phyloP scores from a whole-genome alignment of 148 eudicot species.

The Amaranthus cruentus region DNA sequence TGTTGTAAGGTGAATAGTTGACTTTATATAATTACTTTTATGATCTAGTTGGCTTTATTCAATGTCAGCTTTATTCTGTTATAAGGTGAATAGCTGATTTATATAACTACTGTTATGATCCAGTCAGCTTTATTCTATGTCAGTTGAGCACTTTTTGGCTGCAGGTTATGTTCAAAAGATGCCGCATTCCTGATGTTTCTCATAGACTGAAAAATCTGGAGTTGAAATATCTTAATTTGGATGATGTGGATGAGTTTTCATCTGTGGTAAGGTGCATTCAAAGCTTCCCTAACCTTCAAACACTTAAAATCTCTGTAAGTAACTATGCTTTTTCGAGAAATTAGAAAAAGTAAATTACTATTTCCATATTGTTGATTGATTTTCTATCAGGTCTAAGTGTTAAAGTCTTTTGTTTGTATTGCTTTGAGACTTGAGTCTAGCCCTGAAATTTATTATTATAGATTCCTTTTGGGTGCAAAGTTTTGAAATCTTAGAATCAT shows the following conservation, averaged over 20 bases:
- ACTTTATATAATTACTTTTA: not conserved
- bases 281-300: conserved; percentile 21
- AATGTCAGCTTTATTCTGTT: too few species aligned
- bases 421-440: too few species aligned
- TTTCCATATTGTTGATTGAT: not conserved
- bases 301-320: conserved; percentile 27
- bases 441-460: not conserved
- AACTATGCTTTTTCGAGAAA: not conserved
- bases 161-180: conserved; percentile 21
- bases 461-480: not conserved
- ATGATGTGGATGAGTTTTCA: conserved; percentile 7
- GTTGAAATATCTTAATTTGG: conserved; percentile 4
- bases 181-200: conserved; percentile 6
- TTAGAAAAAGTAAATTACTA: not conserved
- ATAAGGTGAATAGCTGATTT: not conserved
- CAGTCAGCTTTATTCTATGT: not conserved
- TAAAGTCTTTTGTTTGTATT: not conserved
- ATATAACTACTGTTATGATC: not conserved
- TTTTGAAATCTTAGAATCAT: not conserved
- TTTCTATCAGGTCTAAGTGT: not conserved
- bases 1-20: conserved; percentile 20
- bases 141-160: not conserved
- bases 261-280: conserved; percentile 9
- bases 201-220: conserved; percentile 14
- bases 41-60: not conserved